Evolutionary conservation across 108 stramenopile genomes (phyloP), one percentile per base, ranked within the genome.

Genomic region (Bacterosira constricta): DNA sequence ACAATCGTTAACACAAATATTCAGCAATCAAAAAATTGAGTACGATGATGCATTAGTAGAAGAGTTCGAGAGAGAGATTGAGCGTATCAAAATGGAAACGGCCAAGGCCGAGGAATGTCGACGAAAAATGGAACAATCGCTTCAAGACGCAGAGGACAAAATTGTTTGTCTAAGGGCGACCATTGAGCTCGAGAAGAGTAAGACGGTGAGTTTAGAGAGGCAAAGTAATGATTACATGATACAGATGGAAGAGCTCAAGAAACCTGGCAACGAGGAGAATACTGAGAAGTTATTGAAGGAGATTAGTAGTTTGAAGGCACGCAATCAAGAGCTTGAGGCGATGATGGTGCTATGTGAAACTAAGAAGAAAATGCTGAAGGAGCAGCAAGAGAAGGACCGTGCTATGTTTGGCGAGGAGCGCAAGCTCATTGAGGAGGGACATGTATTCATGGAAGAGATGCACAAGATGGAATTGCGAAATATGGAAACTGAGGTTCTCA

Each of bases 51-150:
- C 47, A 32, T 36, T 70, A 8, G 63, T 70, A 15, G 68, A 57
- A 31, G 55, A 70, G 18, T 78, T 65, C 44, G 77, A 78, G 44
- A 63, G 64, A 20, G 77, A 78, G 32, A 78, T 78, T 26, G 77
- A 79, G 34, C 77, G 70, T 41, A 31, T 79, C 34, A 71, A 66
- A 25, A 51, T 49, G 38, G 77, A 79, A 66, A 66, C 69, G 7
- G 69, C 58, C 1, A 59, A 71, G 56, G 68, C 77, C 3, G 77
- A 79, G 34, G 58, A 79, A 36, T 27, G 69, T 27, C 58, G 70
- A 36, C 57, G 45, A 15, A 18, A 69, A 42, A 69, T 67, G 52
- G 70, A 69, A 42, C 15, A 36, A 20, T 64, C 69, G 10, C 37
- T 79, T 1, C 77, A 58, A 27, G 58, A 71, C 50, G 54, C 70